Percentiles rank a stretch among this genome's conserved stretches.
These are phyloP conservation scores for Ustilago bromivora DNA, from an alignment of 1,284 basidiomycete genomes.

Conservation along the genomic window DNA sequence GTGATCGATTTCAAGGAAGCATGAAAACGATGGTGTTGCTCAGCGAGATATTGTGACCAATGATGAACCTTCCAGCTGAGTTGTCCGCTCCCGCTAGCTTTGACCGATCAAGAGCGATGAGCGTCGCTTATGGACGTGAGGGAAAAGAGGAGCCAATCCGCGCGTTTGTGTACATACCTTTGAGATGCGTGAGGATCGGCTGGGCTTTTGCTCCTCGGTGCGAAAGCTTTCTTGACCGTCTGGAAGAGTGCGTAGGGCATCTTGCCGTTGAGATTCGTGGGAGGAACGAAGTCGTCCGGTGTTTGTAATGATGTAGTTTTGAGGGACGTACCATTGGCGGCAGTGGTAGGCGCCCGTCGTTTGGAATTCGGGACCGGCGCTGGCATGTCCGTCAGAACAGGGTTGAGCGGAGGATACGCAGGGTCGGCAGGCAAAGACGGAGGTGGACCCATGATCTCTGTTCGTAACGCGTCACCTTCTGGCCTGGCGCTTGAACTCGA, in stretches of 20 bases:
- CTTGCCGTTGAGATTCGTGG: slow-evolving; percentile 44
- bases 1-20: slow-evolving; percentile 4
- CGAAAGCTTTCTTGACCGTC: slow-evolving; percentile 24
- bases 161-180: slow-evolving; percentile 29
- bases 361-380: slow-evolving; percentile 21
- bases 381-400: slow-evolving; percentile 21
- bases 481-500: background rate
- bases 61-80: slow-evolving; percentile 1
- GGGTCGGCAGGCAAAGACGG: slow-evolving; percentile 37
- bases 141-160: slow-evolving; percentile 7
- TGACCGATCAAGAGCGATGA: slow-evolving; percentile 1
- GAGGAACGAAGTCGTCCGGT: slow-evolving; percentile 33
- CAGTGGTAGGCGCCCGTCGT: slow-evolving; percentile 9
- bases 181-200: slow-evolving; percentile 5
- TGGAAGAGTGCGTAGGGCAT: slow-evolving; percentile 50
- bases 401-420: slow-evolving; percentile 47
- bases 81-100: background rate
- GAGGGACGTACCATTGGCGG: slow-evolving; percentile 21
- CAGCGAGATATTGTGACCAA: background rate
- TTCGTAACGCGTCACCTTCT: slow-evolving; percentile 29
- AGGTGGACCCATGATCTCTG: slow-evolving; percentile 56
- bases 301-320: slow-evolving; percentile 14
- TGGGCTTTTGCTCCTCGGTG: background rate
- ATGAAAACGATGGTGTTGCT: background rate
- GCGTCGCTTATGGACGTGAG: background rate